These are phyloP conservation scores for Penicillium rolfsii DNA, from an alignment of 2,329 filamentous ascomycete genomes.

Conservation along the genomic window DNA sequence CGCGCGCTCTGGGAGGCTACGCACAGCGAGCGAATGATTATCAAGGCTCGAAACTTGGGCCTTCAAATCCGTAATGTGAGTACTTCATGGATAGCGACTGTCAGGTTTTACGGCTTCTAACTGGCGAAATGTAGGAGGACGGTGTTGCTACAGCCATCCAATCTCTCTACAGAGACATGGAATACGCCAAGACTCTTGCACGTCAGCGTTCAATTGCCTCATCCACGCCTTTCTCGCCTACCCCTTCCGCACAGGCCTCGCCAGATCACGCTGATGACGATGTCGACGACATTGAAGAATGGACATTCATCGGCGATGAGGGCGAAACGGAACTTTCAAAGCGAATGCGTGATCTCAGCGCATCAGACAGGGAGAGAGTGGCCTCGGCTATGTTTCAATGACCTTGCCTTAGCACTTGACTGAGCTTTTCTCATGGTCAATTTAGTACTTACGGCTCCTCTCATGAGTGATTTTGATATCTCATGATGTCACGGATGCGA, in stretches of 20 bases:
- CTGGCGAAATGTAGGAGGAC: conserved; percentile 64
- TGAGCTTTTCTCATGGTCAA: not conserved
- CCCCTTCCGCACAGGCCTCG: conserved; percentile 39
- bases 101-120: conserved; percentile 32
- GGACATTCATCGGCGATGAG: conserved; percentile 81
- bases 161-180: conserved; percentile 89
- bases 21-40: conserved; percentile 86
- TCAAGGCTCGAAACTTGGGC: conserved; percentile 78
- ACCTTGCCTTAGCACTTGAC: not conserved
- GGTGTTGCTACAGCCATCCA: conserved; percentile 91
- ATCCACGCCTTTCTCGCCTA: conserved; percentile 41
- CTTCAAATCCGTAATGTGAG: conserved; percentile 83
- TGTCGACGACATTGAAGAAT: conserved; percentile 74
- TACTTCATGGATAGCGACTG: conserved; percentile 20
- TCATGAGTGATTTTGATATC: not conserved
- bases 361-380: conserved; percentile 31
- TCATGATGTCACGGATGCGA: conserved; percentile 5
- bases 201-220: conserved; percentile 57
- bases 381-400: conserved; percentile 21
- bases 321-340: conserved; percentile 51
- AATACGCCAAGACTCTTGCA: conserved; percentile 85
- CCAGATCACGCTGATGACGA: conserved; percentile 52
- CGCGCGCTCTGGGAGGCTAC: conserved; percentile 89
- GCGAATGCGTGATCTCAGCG: conserved; percentile 38
- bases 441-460: conserved; percentile 4